Percentiles rank a stretch among this genome's conserved stretches.
phyloP scores from a whole-genome alignment of 73 alveolate genomes.

The Paramecium tetraurelia region DNA sequence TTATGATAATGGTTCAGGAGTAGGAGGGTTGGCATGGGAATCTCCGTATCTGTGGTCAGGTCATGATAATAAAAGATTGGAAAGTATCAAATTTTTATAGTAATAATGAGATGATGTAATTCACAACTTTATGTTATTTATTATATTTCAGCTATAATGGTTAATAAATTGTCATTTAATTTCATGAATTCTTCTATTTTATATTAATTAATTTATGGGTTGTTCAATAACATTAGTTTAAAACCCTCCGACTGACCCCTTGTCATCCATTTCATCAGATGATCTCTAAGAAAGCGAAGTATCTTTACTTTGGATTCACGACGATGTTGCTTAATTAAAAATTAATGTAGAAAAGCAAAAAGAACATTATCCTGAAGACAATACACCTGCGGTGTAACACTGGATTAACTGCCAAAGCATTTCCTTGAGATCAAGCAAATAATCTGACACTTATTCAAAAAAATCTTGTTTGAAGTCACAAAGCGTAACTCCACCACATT shows the following conservation, averaged over 20 bases:
- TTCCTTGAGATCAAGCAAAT: not conserved
- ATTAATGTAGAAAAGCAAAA: not conserved
- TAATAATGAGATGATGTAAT: not conserved
- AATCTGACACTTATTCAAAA: not conserved
- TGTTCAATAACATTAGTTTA: not conserved
- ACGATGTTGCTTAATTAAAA: not conserved
- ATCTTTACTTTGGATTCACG: not conserved
- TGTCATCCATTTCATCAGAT: not conserved
- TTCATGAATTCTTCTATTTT: not conserved
- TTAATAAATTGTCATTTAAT: not conserved
- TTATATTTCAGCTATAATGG: not conserved
- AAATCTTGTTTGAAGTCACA: not conserved
- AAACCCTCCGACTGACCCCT: not conserved
- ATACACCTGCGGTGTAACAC: not conserved
- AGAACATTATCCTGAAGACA: not conserved
- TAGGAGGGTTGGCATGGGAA: conserved; percentile 14
- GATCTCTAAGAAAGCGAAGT: not conserved
- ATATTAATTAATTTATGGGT: not conserved
- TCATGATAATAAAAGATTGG: conserved; percentile 44
- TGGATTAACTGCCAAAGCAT: not conserved
- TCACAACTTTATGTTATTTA: not conserved
- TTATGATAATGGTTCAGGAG: conserved; percentile 40
- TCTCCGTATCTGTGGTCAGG: not conserved
- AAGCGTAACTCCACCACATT: not conserved
- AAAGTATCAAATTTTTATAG: not conserved